Base-by-base conservation (phyloP, 2,329 filamentous ascomycete genomes). In the Gnomoniopsis smithogilvyi region DNA sequence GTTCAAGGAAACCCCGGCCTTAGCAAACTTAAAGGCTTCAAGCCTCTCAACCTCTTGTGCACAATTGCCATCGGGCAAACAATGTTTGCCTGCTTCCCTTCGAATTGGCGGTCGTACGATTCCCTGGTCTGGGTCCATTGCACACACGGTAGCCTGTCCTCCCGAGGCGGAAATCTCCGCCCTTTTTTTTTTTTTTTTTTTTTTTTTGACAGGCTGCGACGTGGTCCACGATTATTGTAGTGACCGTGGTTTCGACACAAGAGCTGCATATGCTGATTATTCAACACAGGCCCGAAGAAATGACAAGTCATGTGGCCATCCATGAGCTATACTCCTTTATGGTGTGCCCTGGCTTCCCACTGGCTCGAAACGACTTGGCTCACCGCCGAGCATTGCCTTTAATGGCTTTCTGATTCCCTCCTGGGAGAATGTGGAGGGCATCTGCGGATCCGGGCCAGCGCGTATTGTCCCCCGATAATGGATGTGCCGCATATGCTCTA, bases 1-100 rank as follows among this genome's bases (percentile, higher is more conserved):
- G 43, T 26, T 38, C 45, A 30, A 61, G 51, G 46, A 58, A 61
- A 30, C 51, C 56, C 54, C 36, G 50, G 41, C 58, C 56, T 51
- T 46, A 34, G 19, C 46, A 54, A 57, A 41, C 51, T 53, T 47
- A 41, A 46, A 58, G 36, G 46, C 51, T 48, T 12, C 33, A 57
- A 38, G 47, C 43, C 47, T 38, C 33, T 51, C 46, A 22, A 46
- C 54, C 24, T 54, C 46, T 38, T 36, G 26, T 22, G 21, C 36
- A 48, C 41, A 49, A 22, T 38, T 30, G 54, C 22, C 34, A 57
- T 51, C 56, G 19, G 33, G 15, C 17, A 41, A 7, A 7, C 17
- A 41, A 4, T 15, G 8, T 41, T 41, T n/a, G 17, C 7, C 36
- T 3, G 8, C 26, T 4, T 8, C 26, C 26, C 8, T 30, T 30